Percentiles rank a stretch among this genome's conserved stretches.
These are phyloP conservation scores for Citrus reticulata DNA, from an alignment of 345 rosid genomes.

Conservation along the genomic window DNA sequence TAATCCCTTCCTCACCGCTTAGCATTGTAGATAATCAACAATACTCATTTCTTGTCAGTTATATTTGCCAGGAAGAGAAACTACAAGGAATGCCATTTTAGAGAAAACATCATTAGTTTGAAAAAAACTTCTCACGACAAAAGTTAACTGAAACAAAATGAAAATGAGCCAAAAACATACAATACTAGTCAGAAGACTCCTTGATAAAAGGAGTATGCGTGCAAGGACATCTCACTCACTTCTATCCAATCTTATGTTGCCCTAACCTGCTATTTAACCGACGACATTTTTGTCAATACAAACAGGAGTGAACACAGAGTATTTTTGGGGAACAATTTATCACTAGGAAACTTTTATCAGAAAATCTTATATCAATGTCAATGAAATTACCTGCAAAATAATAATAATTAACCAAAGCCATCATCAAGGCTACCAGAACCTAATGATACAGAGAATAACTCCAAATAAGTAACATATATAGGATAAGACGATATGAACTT, in stretches of 20 bases:
- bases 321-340: not conserved
- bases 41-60: not conserved
- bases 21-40: not conserved
- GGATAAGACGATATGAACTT: constrained; percentile 29
- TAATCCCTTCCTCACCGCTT: not conserved
- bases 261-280: too few relatives aligned
- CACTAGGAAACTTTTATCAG: not conserved
- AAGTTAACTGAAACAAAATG: not conserved
- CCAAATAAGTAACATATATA: not conserved
- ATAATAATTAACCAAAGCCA: not conserved
- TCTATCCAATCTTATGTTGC: not conserved
- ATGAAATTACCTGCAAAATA: not conserved
- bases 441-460: not conserved
- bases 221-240: not conserved
- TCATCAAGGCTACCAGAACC: not conserved
- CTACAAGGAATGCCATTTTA: not conserved
- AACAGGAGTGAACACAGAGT: too few relatives aligned
- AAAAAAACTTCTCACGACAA: not conserved
- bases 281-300: too few relatives aligned
- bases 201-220: not conserved
- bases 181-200: not conserved
- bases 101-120: not conserved
- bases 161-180: not conserved
- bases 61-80: not conserved
- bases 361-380: not conserved